Evolutionary conservation across 768 basidiomycete species (phyloP).

Genomic region (Sporobolomyces roseus): DNA sequence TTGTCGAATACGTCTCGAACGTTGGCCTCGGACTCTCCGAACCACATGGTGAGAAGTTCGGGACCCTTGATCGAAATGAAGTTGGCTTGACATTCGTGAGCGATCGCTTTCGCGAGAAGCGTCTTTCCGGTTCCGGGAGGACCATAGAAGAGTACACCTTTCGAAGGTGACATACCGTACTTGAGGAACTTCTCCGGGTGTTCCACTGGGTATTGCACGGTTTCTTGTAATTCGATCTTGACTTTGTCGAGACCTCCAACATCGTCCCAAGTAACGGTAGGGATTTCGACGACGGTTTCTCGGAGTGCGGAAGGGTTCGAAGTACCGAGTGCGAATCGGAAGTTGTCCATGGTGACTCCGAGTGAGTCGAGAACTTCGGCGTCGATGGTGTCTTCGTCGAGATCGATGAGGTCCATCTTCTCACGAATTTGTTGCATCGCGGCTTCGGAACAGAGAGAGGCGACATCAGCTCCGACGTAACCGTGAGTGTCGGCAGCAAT

Average conservation of each 20-base stretch:
- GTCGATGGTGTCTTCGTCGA: slow-evolving; percentile 97
- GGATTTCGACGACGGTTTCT: slow-evolving; percentile 98
- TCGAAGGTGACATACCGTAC: slow-evolving; percentile 99
- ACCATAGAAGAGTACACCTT: slow-evolving; percentile 99
- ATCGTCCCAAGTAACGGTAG: slow-evolving; percentile 98
- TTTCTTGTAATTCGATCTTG: slow-evolving; percentile 98
- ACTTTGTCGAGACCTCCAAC: slow-evolving; percentile 99
- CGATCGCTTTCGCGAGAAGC: slow-evolving; percentile 94
- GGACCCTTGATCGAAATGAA: slow-evolving; percentile 99
- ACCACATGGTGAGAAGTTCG: slow-evolving; percentile 99
- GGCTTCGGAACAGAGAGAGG: slow-evolving; percentile 95
- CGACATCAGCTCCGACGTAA: slow-evolving; percentile 97
- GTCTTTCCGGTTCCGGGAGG: slow-evolving; percentile 99
- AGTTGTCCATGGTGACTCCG: slow-evolving; percentile 99
- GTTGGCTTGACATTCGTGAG: slow-evolving; percentile 99
- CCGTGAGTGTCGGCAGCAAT: slow-evolving; percentile 99
- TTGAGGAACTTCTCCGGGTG: slow-evolving; percentile 99
- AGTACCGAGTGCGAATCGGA: slow-evolving; percentile 95
- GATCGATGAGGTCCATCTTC: slow-evolving; percentile 90
- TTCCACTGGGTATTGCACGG: slow-evolving; percentile 99
- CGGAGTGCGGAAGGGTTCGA: slow-evolving; percentile 98
- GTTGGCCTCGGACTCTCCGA: slow-evolving; percentile 99
- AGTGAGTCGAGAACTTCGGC: slow-evolving; percentile 98
- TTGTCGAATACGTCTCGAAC: slow-evolving; percentile 99
- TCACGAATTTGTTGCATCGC: slow-evolving; percentile 99